phyloP scores from a whole-genome alignment of 2,329 filamentous ascomycete genomes.

The Ophiostoma sp. region DNA sequence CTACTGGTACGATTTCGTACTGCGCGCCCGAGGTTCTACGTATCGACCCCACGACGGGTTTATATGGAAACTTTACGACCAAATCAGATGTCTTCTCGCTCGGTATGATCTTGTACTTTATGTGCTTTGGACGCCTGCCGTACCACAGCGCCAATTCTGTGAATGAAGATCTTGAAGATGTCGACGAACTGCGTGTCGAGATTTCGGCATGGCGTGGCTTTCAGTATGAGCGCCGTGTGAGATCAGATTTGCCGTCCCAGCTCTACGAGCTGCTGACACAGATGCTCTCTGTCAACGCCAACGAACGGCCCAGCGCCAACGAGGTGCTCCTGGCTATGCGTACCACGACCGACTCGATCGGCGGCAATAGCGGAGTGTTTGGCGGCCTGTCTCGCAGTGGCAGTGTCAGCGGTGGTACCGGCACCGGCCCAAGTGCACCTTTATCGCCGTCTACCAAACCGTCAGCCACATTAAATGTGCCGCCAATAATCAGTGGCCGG shows the following conservation, averaged over 20 bases:
- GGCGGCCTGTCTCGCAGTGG: conserved; percentile 8
- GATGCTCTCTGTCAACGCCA: conserved; percentile 70
- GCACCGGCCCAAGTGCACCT: neutral
- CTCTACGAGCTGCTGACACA: conserved; percentile 80
- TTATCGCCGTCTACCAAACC: conserved; percentile 14
- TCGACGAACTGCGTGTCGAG: conserved; percentile 77
- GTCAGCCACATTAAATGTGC: conserved; percentile 26
- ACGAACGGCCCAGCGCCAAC: conserved; percentile 72
- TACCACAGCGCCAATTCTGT: conserved; percentile 78
- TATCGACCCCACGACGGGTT: conserved; percentile 58
- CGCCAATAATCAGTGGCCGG: conserved; percentile 36
- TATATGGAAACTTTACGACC: conserved; percentile 86
- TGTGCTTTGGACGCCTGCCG: conserved; percentile 87
- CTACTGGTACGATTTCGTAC: conserved; percentile 94
- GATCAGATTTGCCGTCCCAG: conserved; percentile 77
- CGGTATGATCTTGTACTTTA: conserved; percentile 97
- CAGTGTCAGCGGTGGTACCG: neutral
- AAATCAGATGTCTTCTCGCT: conserved; percentile 98
- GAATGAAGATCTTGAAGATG: conserved; percentile 86
- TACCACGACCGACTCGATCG: conserved; percentile 46
- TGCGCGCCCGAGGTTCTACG: conserved; percentile 90
- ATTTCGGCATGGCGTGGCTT: conserved; percentile 87
- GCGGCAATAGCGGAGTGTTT: conserved; percentile 9
- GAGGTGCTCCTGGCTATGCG: conserved; percentile 78
- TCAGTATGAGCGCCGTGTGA: conserved; percentile 64